These are phyloP conservation scores for Trichoderma virens DNA, from an alignment of 495 filamentous ascomycete species.

Conservation along the genomic window DNA sequence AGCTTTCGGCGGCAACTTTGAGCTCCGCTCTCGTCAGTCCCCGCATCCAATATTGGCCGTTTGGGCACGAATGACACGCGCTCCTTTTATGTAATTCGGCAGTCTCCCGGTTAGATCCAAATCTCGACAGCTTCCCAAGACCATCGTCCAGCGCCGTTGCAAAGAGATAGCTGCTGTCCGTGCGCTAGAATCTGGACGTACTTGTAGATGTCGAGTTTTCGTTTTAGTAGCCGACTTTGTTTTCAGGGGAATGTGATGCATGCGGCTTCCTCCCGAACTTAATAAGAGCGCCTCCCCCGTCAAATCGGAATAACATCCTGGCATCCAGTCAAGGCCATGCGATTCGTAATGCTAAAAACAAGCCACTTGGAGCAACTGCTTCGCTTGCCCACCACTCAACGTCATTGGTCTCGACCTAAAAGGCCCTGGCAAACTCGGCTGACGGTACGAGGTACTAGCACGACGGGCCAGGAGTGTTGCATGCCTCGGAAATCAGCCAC, in stretches of 20 bases:
- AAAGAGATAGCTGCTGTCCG: too few species aligned
- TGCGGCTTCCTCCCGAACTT: conserved; percentile 4
- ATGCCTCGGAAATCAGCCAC: conserved; percentile 2
- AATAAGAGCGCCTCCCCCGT: background rate
- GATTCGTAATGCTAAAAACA: conserved; percentile 6
- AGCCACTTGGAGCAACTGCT: background rate
- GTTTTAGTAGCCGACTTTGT: background rate
- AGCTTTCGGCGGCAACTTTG: conserved; percentile 7
- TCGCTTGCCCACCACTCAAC: background rate
- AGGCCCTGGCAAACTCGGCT: background rate
- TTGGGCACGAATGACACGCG: background rate
- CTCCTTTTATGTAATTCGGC: background rate
- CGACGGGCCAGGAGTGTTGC: background rate
- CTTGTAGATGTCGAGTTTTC: background rate
- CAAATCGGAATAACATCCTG: background rate
- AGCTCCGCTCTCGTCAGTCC: conserved; percentile 5
- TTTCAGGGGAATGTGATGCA: background rate
- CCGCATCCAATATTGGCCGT: background rate
- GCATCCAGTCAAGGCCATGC: conserved; percentile 1
- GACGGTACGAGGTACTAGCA: background rate
- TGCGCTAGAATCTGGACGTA: background rate
- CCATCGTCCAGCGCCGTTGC: background rate
- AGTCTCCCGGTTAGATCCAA: background rate
- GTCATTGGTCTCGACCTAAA: conserved; percentile 9
- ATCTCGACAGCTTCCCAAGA: background rate